Evolutionary conservation across 441 rosid species (phyloP).

Genomic region (Lepidium campestre): DNA sequence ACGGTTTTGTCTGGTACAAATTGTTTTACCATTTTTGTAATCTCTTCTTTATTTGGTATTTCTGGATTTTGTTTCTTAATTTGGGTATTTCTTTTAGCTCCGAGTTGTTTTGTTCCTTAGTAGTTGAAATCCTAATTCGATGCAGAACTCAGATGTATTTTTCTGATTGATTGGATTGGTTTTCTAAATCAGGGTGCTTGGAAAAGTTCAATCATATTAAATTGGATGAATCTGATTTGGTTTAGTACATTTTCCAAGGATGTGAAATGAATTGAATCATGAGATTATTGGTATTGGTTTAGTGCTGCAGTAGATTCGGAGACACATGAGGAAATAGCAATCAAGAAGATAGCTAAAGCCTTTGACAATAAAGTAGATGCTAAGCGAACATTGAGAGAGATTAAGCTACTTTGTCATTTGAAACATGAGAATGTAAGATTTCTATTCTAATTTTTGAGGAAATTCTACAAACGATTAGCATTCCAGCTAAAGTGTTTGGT

Average conservation of each 20-base stretch:
- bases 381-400: slow-evolving; percentile 75
- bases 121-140: not conserved
- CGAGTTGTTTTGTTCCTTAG: not conserved
- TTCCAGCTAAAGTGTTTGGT: not conserved
- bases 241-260: not conserved
- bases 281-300: slow-evolving; percentile 8
- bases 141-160: not conserved
- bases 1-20: slow-evolving; percentile 55
- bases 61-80: not conserved
- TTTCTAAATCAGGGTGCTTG: not conserved
- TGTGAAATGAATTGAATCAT: not conserved
- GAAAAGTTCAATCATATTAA: not conserved
- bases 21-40: not conserved
- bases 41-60: no score
- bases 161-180: not conserved
- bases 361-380: slow-evolving; percentile 86
- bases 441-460: not conserved
- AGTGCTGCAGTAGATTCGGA: slow-evolving; percentile 72
- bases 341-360: slow-evolving; percentile 87
- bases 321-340: slow-evolving; percentile 54
- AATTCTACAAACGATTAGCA: not conserved
- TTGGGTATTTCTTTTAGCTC: not conserved
- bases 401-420: slow-evolving; percentile 68
- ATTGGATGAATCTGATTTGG: not conserved
- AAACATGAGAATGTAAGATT: slow-evolving; percentile 52